phyloP scores from a whole-genome alignment of 2,329 filamentous ascomycete genomes.

The Penicillium sp. region DNA sequence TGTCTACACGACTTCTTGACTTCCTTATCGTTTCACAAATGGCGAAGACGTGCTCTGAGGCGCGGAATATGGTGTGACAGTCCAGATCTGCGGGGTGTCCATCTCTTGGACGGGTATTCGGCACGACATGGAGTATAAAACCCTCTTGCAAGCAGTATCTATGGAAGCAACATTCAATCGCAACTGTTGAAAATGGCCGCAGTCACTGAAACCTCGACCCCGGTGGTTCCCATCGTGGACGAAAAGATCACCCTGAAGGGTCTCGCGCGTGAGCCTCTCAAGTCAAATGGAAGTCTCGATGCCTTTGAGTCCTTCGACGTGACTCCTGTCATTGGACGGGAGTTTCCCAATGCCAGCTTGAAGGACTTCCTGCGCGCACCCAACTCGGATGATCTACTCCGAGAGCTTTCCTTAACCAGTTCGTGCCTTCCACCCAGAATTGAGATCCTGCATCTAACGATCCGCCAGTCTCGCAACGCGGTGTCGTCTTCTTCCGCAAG shows the following conservation, averaged over 20 bases:
- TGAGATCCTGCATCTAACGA: not conserved
- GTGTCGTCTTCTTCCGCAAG: slow-evolving; percentile 57
- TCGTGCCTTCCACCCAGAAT: not conserved
- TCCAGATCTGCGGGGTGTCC: not conserved
- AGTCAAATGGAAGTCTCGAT: slow-evolving; percentile 45
- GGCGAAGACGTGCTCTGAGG: not conserved
- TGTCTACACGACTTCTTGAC: not conserved
- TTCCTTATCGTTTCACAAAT: not conserved
- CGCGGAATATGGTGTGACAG: slow-evolving; percentile 2
- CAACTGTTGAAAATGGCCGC: slow-evolving; percentile 20
- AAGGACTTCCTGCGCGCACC: slow-evolving; percentile 51
- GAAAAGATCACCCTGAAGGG: slow-evolving; percentile 15
- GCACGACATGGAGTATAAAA: slow-evolving; percentile 2
- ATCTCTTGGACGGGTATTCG: slow-evolving; percentile 1
- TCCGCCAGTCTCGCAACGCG: slow-evolving; percentile 51
- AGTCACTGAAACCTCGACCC: slow-evolving; percentile 17
- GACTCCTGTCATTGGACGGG: slow-evolving; percentile 54
- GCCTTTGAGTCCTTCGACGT: slow-evolving; percentile 51
- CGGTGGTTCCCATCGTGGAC: slow-evolving; percentile 19
- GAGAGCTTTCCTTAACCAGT: slow-evolving; percentile 41
- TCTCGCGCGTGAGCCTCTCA: slow-evolving; percentile 34
- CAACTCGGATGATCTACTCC: slow-evolving; percentile 38
- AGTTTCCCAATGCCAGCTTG: slow-evolving; percentile 48
- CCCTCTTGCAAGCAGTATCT: accelerated
- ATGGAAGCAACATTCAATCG: not conserved